Base-by-base conservation (phyloP, 306 rosid species). In the Prosopis cineraria region DNA sequence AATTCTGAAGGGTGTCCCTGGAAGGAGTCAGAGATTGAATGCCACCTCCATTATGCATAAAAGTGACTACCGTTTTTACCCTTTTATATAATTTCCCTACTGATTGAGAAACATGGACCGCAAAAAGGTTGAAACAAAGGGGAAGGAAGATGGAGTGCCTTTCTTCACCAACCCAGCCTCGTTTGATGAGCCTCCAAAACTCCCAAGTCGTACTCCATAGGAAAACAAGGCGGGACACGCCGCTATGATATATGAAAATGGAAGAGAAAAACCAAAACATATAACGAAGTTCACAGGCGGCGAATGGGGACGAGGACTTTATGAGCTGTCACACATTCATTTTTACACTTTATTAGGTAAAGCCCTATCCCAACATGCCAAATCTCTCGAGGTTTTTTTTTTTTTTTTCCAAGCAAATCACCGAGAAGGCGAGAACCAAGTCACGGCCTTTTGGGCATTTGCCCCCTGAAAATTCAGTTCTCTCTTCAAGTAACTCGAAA, bases 41-140 rank as follows among this genome's bases (percentile, higher is more conserved):
- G 97, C 86, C 87, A 87, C 84, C 89, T 81, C 83, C 74, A 83
- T 90, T 39, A 87, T 81, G 80, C 88, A 84, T 39, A 40, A 82
- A 53, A 33, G 10, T 20, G 48, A 62, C 40, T 53, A 14, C 50
- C 70, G 14, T 6, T 70, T 70, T 79, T 66, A 52, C 67, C 78
- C 44, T 33, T 33, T 12, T 68, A 29, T 41, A 69, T 79, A 66
- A 41, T 65, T 68, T 65, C 68, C 75, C 72, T 37, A 37, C 58
- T 58, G 78, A 65, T 68, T 34, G 19, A 76, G 62, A 76, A 75
- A 78, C 77, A 22, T 37, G 75, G 55, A 58, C 58, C 40, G 70
- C 72, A 68, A 62, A 62, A 66, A 53, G 82, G 34, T 33, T 1
- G 64, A 76, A 27, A 66, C 77, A 47, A 63, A 44, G 20, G 34